Evolutionary conservation across 2,329 filamentous ascomycete species (phyloP), one percentile per base, ranked within the genome.

Genomic region (Simplicillium aogashimaense): DNA sequence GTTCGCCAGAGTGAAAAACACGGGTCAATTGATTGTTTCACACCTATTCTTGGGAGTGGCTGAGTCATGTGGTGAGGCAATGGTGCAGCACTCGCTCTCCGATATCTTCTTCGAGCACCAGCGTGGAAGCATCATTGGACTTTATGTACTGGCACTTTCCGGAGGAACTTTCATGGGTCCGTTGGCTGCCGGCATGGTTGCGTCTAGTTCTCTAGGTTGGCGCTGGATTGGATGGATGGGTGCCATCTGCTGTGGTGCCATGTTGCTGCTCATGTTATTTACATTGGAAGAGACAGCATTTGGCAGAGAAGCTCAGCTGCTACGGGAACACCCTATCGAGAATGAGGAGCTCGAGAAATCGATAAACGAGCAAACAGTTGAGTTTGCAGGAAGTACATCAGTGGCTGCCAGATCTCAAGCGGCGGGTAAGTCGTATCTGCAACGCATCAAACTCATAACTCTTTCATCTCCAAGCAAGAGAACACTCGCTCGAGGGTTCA

Each of bases 81-180:
- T 70, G 25, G 72, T 72, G 7, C 73, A 77, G 49, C 54, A 75
- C n/a, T 74, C 70, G 2, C 57, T 77, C 20, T 69, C 72, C 7
- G 73, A 76, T 47, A 62, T 76, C 25, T 76, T 73, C 59, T 76
- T 71, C 45, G 69, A 75, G 54, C 73, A 77, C 47, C 70, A 73
- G 43, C 65, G 71, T 34, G 73, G 73, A 32, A 63, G 64, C 1
- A 69, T 72, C 1, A 58, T 76, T 6, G 72, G 72, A 42, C 50
- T 76, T 18, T 77, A 76, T 47, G 70, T 74, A 18, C 56, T 76
- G 29, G 67, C 72, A 2, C 76, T 71, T 1, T 71, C 67, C 46
- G 62, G 75, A 25, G 73, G 73, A 16, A 76, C 72, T 3, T 77
- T 74, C 47, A 52, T 74, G 3, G 73, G 72, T 1, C 72, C 73